A percentile compares a stretch with the other conserved stretches of the same genome.
Evolutionary conservation across 2,329 filamentous ascomycete genomes (phyloP).

Genomic region (Bisporella sp.): DNA sequence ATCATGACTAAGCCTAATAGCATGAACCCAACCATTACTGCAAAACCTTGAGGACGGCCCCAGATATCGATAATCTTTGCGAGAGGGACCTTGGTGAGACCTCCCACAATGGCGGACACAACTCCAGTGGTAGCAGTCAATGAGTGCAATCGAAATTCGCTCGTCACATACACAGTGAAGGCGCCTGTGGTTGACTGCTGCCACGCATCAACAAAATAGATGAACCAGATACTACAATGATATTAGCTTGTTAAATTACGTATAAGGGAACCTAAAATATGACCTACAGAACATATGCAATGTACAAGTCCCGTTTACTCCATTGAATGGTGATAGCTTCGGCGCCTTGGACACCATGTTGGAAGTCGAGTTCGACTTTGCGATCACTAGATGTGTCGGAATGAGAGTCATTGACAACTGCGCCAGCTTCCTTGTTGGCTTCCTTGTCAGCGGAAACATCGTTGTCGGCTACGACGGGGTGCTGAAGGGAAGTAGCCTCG

Average conservation of each 20-base stretch:
- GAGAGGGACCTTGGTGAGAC: conserved; percentile 51
- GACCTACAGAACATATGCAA: conserved; percentile 15
- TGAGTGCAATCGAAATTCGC: conserved; percentile 43
- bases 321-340: conserved; percentile 18
- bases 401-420: not conserved
- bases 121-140: conserved; percentile 36
- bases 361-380: conserved; percentile 1
- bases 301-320: conserved; percentile 16
- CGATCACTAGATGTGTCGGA: not conserved
- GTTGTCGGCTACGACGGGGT: not conserved
- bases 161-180: conserved; percentile 33
- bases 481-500: no score
- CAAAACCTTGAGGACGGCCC: conserved; percentile 40
- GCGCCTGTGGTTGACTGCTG: not conserved
- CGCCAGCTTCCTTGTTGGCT: conserved; percentile 3
- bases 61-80: conserved; percentile 44
- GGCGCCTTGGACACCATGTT: conserved; percentile 17
- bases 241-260: conserved; percentile 40
- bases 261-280: conserved; percentile 9
- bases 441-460: conserved; percentile 1
- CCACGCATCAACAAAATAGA: not conserved
- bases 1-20: conserved; percentile 53
- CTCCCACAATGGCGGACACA: conserved; percentile 28
- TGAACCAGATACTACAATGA: conserved; percentile 29
- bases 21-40: conserved; percentile 35